A percentile compares a stretch with the other conserved stretches of the same genome.
phyloP scores from a whole-genome alignment of 2,329 filamentous ascomycete species.

The Fusarium coffeatum region DNA sequence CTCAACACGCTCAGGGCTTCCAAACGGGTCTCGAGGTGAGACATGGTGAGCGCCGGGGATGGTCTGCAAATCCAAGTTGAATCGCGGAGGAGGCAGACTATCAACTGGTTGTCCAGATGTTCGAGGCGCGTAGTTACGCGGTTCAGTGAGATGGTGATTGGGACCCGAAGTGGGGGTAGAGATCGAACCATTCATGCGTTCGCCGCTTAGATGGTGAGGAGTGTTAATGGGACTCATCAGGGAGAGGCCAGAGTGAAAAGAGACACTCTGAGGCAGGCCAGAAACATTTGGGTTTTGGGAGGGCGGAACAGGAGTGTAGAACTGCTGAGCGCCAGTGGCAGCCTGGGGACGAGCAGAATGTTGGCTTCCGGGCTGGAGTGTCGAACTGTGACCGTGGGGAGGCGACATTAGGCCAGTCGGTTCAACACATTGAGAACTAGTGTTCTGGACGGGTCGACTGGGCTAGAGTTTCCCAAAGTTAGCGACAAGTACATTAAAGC shows the following conservation, averaged over 20 bases:
- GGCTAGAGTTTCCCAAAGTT: slow-evolving; percentile 7
- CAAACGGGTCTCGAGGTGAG: slow-evolving; percentile 36
- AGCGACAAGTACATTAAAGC: slow-evolving; percentile 2
- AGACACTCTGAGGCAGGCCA: slow-evolving; percentile 31
- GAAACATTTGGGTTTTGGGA: slow-evolving; percentile 13
- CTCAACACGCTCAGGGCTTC: slow-evolving; percentile 7
- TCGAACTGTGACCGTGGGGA: slow-evolving; percentile 9
- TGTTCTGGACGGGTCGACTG: neutral
- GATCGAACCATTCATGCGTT: neutral
- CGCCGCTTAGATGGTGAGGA: slow-evolving; percentile 24
- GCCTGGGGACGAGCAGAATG: slow-evolving; percentile 4
- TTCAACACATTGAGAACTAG: neutral
- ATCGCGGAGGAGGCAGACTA: slow-evolving; percentile 54
- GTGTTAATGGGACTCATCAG: slow-evolving; percentile 34
- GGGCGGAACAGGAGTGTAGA: slow-evolving; percentile 15
- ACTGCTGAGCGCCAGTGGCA: slow-evolving; percentile 19
- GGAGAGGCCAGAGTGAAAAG: slow-evolving; percentile 23
- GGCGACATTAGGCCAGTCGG: slow-evolving; percentile 12
- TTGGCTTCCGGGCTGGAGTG: slow-evolving; percentile 5
- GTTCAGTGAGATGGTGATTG: slow-evolving; percentile 52
- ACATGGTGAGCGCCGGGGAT: neutral
- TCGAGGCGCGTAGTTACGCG: slow-evolving; percentile 56
- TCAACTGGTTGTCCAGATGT: slow-evolving; percentile 43
- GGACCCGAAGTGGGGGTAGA: slow-evolving; percentile 25
- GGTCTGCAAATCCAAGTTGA: slow-evolving; percentile 45